Base-by-base conservation (phyloP, 805 yeast genomes). In the Jamesozyma jinghongensis region DNA sequence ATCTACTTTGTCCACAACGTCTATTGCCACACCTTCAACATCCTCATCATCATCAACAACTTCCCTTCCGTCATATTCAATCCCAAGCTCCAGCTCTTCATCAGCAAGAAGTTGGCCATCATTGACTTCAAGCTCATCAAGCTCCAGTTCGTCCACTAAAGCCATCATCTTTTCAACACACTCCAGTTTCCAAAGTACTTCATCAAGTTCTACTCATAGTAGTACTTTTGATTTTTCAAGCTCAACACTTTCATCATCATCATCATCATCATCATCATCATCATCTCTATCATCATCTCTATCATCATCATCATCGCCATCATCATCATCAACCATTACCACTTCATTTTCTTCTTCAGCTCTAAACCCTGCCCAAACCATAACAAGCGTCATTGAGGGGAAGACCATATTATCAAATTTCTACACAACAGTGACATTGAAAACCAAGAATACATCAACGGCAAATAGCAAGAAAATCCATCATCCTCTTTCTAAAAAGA, bases 401-500 rank as follows among this genome's bases (percentile, higher is more conserved):
- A 55, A 58, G 6, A 61, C 69, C 0, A 43, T 65, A 1, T 49
- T 58, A 2, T 54, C 68, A 0, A 53, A 63, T 40, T 51, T 51
- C 5, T 53, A 53, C 33, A 46, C 65, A 1, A 61, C 67, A 0
- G 42, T 61, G 3, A 60, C 70, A 1, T 40, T 51, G 6, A 49
- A 54, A 7, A 49, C 64, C 4, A 37, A 61, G 6, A 46, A 48
- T 2, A 48, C 57, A n/a, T 54, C 63, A 0, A 48, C 51, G 2
- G 37, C 59, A 2, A 45, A 41, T 14, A 17, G 36, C 10, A 44
- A 37, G 18, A 30, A 19, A 3, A 11, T 28, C 4, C 11, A 33
- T 18, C 41, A 50, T 30, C 32, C 28, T 6, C 60, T 78, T 6
- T 68, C 79, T 1, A 52, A 65, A 13, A 69, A 71, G 38, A 61